These are phyloP conservation scores for Jamesozyma piceae DNA, from an alignment of 805 yeast species.

Conservation along the genomic window DNA sequence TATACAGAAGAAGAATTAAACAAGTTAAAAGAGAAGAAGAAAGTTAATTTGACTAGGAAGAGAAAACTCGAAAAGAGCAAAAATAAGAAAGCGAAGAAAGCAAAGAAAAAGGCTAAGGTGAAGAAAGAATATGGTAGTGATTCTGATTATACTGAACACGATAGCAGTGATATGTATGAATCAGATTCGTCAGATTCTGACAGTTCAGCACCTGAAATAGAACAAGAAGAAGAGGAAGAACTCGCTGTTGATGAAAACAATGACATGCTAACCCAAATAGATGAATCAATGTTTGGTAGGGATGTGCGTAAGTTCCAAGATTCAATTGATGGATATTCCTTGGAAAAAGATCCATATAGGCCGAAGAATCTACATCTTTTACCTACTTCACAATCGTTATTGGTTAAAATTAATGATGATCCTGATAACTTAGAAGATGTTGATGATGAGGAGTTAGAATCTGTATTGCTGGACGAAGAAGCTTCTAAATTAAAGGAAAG, in stretches of 20 bases:
- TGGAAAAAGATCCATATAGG: constrained; percentile 36
- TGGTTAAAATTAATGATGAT: constrained; percentile 47
- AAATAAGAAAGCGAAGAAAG: not conserved
- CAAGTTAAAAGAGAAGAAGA: constrained; percentile 5
- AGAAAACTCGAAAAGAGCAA: not conserved
- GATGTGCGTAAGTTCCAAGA: constrained; percentile 20
- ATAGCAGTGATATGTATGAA: not conserved
- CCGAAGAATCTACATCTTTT: constrained; percentile 48
- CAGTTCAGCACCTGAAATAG: constrained; percentile 6
- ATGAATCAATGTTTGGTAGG: constrained; percentile 7
- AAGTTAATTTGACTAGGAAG: not conserved
- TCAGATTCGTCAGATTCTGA: not conserved
- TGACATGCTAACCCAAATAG: not conserved
- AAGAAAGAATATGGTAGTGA: constrained; percentile 3
- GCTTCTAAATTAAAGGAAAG: constrained; percentile 69
- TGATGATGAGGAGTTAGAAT: constrained; percentile 72
- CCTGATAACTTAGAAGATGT: constrained; percentile 61
- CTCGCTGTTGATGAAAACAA: constrained; percentile 7
- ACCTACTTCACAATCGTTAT: constrained; percentile 50
- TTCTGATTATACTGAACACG: constrained; percentile 3
- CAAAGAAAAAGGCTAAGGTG: constrained; percentile 3
- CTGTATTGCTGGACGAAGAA: constrained; percentile 51
- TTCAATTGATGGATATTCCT: constrained; percentile 27
- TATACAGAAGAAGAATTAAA: constrained; percentile 13
- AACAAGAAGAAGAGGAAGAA: constrained; percentile 12